Evolutionary conservation across 768 basidiomycete genomes (phyloP).

Genomic region (Amanita fuliginea): DNA sequence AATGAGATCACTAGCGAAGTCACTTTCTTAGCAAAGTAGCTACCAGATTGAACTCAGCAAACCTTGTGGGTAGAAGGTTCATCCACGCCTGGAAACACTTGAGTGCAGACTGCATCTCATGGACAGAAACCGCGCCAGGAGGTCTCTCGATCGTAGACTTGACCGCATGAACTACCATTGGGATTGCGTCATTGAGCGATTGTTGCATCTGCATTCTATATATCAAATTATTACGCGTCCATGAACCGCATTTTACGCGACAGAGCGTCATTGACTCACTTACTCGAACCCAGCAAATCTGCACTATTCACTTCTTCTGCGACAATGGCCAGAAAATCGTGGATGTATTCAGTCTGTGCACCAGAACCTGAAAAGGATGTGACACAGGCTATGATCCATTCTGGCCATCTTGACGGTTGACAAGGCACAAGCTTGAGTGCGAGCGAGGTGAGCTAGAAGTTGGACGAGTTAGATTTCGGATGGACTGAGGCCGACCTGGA

Average conservation of each 20-base stretch:
- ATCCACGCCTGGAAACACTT: constrained; percentile 84
- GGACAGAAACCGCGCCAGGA: constrained; percentile 17
- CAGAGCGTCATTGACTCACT: constrained; percentile 34
- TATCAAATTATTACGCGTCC: background rate
- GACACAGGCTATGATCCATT: constrained; percentile 64
- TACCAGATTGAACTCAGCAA: constrained; percentile 14
- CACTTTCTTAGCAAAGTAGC: background rate
- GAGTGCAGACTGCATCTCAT: constrained; percentile 59
- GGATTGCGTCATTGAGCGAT: constrained; percentile 54
- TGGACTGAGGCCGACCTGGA: constrained; percentile 2
- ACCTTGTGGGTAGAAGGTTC: constrained; percentile 57
- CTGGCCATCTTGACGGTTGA: constrained; percentile 53
- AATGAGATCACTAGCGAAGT: constrained; percentile 61
- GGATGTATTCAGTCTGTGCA: constrained; percentile 44
- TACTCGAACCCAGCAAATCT: constrained; percentile 62
- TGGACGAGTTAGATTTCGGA: background rate
- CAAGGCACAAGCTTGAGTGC: constrained; percentile 61
- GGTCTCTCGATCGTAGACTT: constrained; percentile 39
- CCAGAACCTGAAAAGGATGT: constrained; percentile 50
- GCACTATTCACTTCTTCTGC: constrained; percentile 75
- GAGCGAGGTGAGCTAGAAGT: constrained; percentile 54
- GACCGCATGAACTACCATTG: constrained; percentile 64
- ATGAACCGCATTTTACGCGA: background rate
- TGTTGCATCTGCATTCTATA: constrained; percentile 58
- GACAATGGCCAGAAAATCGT: constrained; percentile 73